Base-by-base conservation (phyloP, 2,329 filamentous ascomycete genomes). In the Talaromyces piceae region DNA sequence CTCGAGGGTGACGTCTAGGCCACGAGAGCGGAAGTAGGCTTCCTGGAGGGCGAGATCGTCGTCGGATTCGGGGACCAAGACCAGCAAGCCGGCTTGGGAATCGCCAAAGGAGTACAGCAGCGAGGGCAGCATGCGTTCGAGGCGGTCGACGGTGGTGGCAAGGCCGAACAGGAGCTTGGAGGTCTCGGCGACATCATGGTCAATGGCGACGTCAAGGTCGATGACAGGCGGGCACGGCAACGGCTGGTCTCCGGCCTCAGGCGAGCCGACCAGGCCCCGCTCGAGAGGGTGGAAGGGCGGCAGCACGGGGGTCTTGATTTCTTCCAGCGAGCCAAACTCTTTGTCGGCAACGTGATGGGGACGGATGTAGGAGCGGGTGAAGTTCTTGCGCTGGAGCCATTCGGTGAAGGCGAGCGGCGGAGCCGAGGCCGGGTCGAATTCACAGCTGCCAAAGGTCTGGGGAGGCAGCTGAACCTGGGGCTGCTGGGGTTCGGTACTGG, bases 371-470 rank as follows among this genome's bases (percentile, higher is more conserved):
- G 64, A 61, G 46, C 69, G 69, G 27, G 68, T 72, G 56, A 70
- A 72, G 58, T 72, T 71, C 63, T 72, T 72, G 61, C 67, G 68
- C 16, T 61, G 59, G 33, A 72, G 64, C 69, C 69, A 72, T 59
- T 72, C 69, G 41, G 60, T 57, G 58, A 71, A 67, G 6, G 67
- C 61, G 28, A 72, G 51, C 11, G 67, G 66, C 23, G 67, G 64
- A 44, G 63, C 58, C 26, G 64, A 52, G 44, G 61, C 61, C 9
- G 65, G 63, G 41, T 70, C 65, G 16, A 63, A 59, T 28, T 67
- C 66, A 53, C 69, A 72, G 30, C 41, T 37, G 33, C 51, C 51
- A 27, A 49, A 53, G 43, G 64, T 56, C 43, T 58, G 45, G 52
- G 56, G 57, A 37, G 60, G 58, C 37, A 59, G 54, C 41, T 61